A percentile compares a stretch with the other conserved stretches of the same genome.
Evolutionary conservation across 768 basidiomycete species (phyloP).

Genomic region (Naganishia onofrii): DNA sequence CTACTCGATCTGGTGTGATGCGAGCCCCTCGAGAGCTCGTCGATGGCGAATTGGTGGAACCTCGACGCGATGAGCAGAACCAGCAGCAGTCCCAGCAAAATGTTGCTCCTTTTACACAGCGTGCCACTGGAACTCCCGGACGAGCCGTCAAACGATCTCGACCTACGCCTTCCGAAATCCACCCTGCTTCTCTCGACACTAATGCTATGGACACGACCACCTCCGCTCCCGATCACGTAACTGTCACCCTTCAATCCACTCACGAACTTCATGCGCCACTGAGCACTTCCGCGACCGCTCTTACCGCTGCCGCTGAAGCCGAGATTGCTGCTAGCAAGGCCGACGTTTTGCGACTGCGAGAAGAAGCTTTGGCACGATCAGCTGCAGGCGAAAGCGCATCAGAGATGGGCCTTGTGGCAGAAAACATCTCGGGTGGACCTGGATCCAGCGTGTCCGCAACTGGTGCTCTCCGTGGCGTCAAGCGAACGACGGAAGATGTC

Average conservation of each 20-base stretch:
- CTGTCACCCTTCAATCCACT: constrained; percentile 26
- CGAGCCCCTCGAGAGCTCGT: too few species aligned
- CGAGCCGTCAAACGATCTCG: constrained; percentile 27
- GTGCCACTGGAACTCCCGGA: neutral
- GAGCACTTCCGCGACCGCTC: constrained; percentile 12
- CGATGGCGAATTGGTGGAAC: too few species aligned
- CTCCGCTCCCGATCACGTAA: constrained; percentile 8
- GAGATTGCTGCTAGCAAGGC: constrained; percentile 32
- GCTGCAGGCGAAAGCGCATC: constrained; percentile 26
- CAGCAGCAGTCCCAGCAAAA: neutral
- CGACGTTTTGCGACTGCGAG: constrained; percentile 26
- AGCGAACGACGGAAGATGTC: constrained; percentile 28
- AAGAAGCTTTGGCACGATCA: constrained; percentile 31
- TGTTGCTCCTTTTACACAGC: neutral
- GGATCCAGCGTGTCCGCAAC: neutral
- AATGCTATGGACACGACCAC: neutral
- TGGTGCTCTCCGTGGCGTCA: constrained; percentile 25
- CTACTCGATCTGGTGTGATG: too few species aligned
- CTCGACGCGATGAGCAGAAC: too few species aligned
- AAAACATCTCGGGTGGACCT: constrained; percentile 1
- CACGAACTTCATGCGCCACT: constrained; percentile 29
- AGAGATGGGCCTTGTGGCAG: constrained; percentile 31
- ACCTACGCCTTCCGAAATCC: neutral
- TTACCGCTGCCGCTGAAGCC: constrained; percentile 30
- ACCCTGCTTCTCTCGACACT: neutral